These are phyloP conservation scores for Komagataella kurtzmanii DNA, from an alignment of 805 yeast genomes.

Conservation along the genomic window DNA sequence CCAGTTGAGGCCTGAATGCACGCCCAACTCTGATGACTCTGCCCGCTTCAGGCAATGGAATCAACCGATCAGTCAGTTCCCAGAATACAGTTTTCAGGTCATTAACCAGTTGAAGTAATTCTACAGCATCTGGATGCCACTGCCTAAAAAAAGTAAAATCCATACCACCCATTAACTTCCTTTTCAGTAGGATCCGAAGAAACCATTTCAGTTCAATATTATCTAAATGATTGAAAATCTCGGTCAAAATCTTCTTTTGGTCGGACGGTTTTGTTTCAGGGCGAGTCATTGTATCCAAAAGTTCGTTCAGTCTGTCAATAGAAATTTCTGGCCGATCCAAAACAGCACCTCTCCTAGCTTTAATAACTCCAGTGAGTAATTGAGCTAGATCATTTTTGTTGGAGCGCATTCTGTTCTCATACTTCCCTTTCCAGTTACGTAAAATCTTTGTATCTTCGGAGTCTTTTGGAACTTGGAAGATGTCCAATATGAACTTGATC, in stretches of 20 bases:
- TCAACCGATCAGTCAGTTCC: constrained; percentile 35
- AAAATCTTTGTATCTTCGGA: constrained; percentile 45
- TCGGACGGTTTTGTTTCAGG: constrained; percentile 3
- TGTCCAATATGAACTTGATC: constrained; percentile 32
- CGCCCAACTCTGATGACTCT: constrained; percentile 27
- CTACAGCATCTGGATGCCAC: constrained; percentile 76
- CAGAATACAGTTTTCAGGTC: constrained; percentile 48
- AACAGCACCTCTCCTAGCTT: constrained; percentile 29
- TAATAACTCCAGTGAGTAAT: constrained; percentile 33
- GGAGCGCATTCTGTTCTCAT: constrained; percentile 16
- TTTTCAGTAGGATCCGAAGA: constrained; percentile 50
- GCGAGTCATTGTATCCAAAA: constrained; percentile 30
- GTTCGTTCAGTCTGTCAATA: constrained; percentile 33
- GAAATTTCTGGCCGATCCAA: constrained; percentile 20
- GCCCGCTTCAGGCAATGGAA: constrained; percentile 26
- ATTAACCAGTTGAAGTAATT: constrained; percentile 50
- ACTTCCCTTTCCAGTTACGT: constrained; percentile 31
- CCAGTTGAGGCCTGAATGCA: constrained; percentile 69
- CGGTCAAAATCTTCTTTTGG: constrained; percentile 29
- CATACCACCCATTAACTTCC: constrained; percentile 43
- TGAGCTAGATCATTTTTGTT: constrained; percentile 31
- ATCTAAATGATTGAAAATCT: constrained; percentile 39
- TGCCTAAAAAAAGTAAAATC: constrained; percentile 40
- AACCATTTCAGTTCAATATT: constrained; percentile 57
- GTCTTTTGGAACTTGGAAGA: constrained; percentile 43